Conservation (phyloP, 1,284 basidiomycete species). For the Ceratobasidium sp. region DNA sequence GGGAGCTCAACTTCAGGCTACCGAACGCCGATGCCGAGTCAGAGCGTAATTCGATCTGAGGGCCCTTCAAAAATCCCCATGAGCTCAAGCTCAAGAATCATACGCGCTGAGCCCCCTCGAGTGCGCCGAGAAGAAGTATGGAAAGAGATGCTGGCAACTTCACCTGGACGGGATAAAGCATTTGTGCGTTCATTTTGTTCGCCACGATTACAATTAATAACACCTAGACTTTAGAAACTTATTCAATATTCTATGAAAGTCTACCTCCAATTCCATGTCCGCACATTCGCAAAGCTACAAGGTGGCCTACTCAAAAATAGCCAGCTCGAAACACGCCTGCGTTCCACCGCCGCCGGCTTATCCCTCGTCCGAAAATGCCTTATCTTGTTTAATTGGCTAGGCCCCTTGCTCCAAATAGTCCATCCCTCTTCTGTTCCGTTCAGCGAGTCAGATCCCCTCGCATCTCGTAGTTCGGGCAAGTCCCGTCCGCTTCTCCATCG, state of each 20-base stretch:
- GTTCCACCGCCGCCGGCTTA: conserved; percentile 69
- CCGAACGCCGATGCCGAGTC: conserved; percentile 13
- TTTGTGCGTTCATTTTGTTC: conserved; percentile 65
- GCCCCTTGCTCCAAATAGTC: conserved; percentile 62
- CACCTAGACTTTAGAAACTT: conserved; percentile 67
- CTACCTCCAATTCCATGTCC: conserved; percentile 71
- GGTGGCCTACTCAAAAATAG: conserved; percentile 58
- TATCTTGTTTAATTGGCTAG: conserved; percentile 82
- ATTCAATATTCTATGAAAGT: conserved; percentile 81
- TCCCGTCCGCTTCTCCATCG: conserved; percentile 67
- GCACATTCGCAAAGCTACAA: conserved; percentile 56
- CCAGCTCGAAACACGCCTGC: conserved; percentile 67
- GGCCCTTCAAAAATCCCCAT: neutral
- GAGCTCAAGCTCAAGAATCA: conserved; percentile 12
- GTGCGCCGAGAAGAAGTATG: conserved; percentile 67
- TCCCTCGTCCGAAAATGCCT: conserved; percentile 80
- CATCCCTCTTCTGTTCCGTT: conserved; percentile 41
- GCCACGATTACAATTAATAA: conserved; percentile 31
- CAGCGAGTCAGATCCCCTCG: conserved; percentile 36
- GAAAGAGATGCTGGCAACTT: conserved; percentile 78
- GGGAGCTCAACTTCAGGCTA: conserved; percentile 17
- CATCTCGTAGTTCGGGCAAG: conserved; percentile 17
- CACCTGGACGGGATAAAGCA: conserved; percentile 80
- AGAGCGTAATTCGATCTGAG: conserved; percentile 16
- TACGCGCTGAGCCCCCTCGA: neutral